These are phyloP conservation scores for Gracilaria vermiculophylla DNA, from an alignment of 23 red algal genomes.

Conservation along the genomic window DNA sequence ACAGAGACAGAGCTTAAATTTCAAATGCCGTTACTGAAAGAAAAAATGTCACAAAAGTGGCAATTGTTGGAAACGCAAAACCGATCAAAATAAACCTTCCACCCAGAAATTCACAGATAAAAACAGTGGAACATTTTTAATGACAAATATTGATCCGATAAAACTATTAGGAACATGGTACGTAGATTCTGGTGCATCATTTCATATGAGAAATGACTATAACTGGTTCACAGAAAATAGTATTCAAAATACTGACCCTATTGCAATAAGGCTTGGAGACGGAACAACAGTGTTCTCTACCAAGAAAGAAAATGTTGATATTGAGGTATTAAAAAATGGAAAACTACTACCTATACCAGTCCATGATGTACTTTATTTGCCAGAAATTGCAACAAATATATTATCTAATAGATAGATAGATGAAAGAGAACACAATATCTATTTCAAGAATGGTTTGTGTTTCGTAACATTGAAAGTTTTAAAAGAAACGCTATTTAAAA, in stretches of 20 bases:
- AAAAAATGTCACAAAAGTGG: too few relatives aligned
- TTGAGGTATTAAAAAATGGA: background rate
- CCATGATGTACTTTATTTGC: background rate
- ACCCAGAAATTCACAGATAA: background rate
- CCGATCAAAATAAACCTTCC: background rate
- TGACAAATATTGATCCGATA: background rate
- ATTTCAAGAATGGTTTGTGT: background rate
- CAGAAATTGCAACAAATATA: background rate
- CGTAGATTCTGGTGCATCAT: constrained; percentile 11
- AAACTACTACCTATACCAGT: background rate
- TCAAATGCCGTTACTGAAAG: too few relatives aligned
- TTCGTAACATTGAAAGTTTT: background rate
- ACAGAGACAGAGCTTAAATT: too few relatives aligned
- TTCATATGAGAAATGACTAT: constrained; percentile 8
- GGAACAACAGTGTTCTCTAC: background rate
- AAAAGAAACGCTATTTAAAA: background rate
- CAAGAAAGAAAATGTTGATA: background rate
- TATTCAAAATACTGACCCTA: background rate
- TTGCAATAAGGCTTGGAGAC: background rate
- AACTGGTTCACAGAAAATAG: background rate
- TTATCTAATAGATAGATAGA: background rate
- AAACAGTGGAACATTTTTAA: background rate
- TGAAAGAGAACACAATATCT: background rate
- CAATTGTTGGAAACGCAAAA: background rate
- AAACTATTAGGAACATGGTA: constrained; percentile 2